These are phyloP conservation scores for Halophytophthora batemanensis DNA, from an alignment of 352 stramenopile genomes.

Conservation along the genomic window DNA sequence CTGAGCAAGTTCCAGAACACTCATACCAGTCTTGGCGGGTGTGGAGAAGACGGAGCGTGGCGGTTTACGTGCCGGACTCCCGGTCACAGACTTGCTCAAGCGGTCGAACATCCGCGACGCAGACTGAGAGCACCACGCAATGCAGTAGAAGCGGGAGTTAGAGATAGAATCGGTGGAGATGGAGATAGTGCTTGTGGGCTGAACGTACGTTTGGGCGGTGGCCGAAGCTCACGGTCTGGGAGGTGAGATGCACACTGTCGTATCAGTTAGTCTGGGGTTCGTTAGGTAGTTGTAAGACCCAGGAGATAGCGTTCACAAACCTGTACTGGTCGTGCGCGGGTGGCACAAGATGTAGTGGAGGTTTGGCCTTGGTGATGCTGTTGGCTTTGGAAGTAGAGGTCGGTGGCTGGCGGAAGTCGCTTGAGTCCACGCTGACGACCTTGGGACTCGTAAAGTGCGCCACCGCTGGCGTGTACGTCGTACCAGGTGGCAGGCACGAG, in stretches of 20 bases:
- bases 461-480: conserved; percentile 38
- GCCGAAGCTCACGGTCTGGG: conserved; percentile 60
- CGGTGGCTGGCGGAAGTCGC: conserved; percentile 28
- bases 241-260: conserved; percentile 32
- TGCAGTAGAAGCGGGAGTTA: conserved; percentile 6
- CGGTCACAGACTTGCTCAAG: conserved; percentile 31
- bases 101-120: conserved; percentile 72
- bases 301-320: conserved; percentile 11
- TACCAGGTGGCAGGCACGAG: conserved; percentile 28
- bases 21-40: conserved; percentile 58
- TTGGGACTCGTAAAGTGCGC: conserved; percentile 36
- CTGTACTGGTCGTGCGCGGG: conserved; percentile 38
- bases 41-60: conserved; percentile 17
- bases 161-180: conserved; percentile 1
- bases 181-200: conserved; percentile 9
- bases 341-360: conserved; percentile 15
- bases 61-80: conserved; percentile 16
- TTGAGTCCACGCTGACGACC: conserved; percentile 52
- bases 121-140: conserved; percentile 30
- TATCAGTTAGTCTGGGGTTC: conserved; percentile 3
- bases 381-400: background rate
- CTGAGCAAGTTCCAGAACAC: conserved; percentile 55
- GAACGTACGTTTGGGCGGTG: conserved; percentile 56
- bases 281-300: conserved; percentile 8
- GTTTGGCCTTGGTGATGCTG: conserved; percentile 10